Evolutionary conservation across 2,329 filamentous ascomycete species (phyloP), one percentile per base, ranked within the genome.

Genomic region (Zelopaecilomyces penicillatus): DNA sequence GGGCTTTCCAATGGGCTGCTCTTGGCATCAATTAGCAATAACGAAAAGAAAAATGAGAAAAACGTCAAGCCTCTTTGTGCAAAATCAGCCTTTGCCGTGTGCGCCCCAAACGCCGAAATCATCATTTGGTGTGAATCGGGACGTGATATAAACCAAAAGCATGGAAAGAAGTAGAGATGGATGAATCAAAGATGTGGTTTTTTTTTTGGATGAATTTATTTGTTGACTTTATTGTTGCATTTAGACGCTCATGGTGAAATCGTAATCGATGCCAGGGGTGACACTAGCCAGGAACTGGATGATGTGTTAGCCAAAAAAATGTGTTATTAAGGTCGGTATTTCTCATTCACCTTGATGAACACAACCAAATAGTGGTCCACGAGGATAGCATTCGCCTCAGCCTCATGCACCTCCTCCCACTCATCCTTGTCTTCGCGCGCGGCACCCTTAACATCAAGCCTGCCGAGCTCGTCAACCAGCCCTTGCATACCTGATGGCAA

Each of bases 201-300:
- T 34, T n/a, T 31, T 30, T 5, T 28, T 41, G 30, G n/a, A 11
- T 11, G 39, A 19, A 4, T 44, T 44, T 35, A 6, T 40, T 27
- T 30, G 6, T 33, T 38, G 26, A 41, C 39, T 10, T 34, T 34
- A 19, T 31, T 30, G 4, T 28, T 41, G 30, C 6, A 11, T 37
- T 73, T 73, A 95, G 34, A 95, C 83, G 5, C 88, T 87, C 89
- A 96, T 96, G 1, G 91, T 97, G 64, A 94, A 96, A 63, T 97
- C 91, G 65, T 96, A 88, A 68, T 97, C 91, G 65, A 98, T 97
- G 39, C 90, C 90, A 5, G 93, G 93, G 11, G 91, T 97, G 37
- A 98, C 93, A 57, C 84, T 93, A 31, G 84, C 82, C 71, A 87
- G 87, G 65, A 87, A 87, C 75, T 78, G 44, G 30, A 44, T 4